Percentiles rank a stretch among this genome's conserved stretches.
These are phyloP conservation scores for Aspergillus neotritici DNA, from an alignment of 2,329 filamentous ascomycete genomes.

Conservation along the genomic window DNA sequence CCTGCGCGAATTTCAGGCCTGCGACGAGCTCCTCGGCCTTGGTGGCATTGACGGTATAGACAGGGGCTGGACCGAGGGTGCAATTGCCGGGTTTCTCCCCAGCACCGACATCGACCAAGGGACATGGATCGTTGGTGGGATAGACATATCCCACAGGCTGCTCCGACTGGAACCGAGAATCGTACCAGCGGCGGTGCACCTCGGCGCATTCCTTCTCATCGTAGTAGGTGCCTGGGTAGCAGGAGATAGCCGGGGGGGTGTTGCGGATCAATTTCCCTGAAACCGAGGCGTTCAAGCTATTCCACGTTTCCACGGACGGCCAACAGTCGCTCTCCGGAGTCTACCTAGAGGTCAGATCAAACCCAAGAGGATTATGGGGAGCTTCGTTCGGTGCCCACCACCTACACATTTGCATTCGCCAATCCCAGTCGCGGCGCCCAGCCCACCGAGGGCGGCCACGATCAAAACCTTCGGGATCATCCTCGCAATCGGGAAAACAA, in stretches of 20 bases:
- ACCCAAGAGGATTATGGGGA: no score
- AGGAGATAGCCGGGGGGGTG: slow-evolving; percentile 28
- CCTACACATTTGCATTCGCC: slow-evolving; percentile 10
- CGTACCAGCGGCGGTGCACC: slow-evolving; percentile 20
- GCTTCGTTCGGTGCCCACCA: neutral
- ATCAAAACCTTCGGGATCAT: neutral
- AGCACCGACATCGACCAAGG: slow-evolving; percentile 18
- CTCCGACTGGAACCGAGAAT: slow-evolving; percentile 22
- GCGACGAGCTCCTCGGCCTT: slow-evolving; percentile 3
- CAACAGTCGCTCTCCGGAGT: slow-evolving; percentile 26
- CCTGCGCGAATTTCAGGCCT: slow-evolving; percentile 9
- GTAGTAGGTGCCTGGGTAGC: slow-evolving; percentile 27
- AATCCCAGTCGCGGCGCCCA: neutral
- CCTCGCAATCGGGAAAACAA: no score
- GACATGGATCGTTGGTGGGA: slow-evolving; percentile 23
- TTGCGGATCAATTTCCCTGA: slow-evolving; percentile 30
- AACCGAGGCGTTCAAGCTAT: slow-evolving; percentile 28
- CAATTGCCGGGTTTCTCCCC: slow-evolving; percentile 20
- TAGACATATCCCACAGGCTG: slow-evolving; percentile 25
- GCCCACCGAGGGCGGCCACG: neutral
- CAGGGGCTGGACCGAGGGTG: slow-evolving; percentile 18
- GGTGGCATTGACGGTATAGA: slow-evolving; percentile 13
- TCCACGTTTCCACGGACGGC: slow-evolving; percentile 27
- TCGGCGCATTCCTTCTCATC: slow-evolving; percentile 20
- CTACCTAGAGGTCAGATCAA: slow-evolving; percentile 5